Percentiles rank a stretch among this genome's conserved stretches.
Conservation (phyloP, 768 basidiomycete species). For the Rhodosporidiobolus sp. region DNA sequence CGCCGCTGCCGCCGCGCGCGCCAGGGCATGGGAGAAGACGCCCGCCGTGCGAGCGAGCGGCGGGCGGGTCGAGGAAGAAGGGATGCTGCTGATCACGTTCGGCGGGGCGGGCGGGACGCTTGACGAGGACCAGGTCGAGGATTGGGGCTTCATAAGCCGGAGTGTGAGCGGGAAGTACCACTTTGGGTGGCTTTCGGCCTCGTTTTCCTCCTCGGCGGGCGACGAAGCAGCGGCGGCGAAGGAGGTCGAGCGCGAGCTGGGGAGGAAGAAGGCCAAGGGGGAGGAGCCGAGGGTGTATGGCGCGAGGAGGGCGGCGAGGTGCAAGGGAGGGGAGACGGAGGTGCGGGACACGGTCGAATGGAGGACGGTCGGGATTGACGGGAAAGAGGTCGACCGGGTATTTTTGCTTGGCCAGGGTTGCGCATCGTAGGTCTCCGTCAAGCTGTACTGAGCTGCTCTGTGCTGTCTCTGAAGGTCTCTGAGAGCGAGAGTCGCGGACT, state of each 20-base stretch:
- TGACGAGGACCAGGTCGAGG: constrained; percentile 34
- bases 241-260: not conserved
- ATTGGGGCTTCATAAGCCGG: constrained; percentile 27
- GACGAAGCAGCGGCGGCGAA: not conserved
- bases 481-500: not conserved
- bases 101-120: constrained; percentile 39
- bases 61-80: constrained; percentile 13
- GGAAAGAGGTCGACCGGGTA: constrained; percentile 18
- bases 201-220: not conserved
- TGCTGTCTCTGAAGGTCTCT: not conserved
- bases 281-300: constrained; percentile 14
- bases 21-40: constrained; percentile 7
- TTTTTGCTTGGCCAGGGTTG: constrained; percentile 18
- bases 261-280: not conserved
- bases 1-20: constrained; percentile 4
- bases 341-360: constrained; percentile 36
- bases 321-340: not conserved
- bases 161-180: constrained; percentile 15
- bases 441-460: not conserved
- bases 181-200: constrained; percentile 11
- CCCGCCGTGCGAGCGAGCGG: not conserved
- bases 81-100: constrained; percentile 14
- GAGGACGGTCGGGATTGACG: constrained; percentile 27
- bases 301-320: not conserved
- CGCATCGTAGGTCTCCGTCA: not conserved